Percentiles rank a stretch among this genome's conserved stretches.
Conservation (phyloP, 2,329 filamentous ascomycete species). For the Trichoderma oligosporum region DNA sequence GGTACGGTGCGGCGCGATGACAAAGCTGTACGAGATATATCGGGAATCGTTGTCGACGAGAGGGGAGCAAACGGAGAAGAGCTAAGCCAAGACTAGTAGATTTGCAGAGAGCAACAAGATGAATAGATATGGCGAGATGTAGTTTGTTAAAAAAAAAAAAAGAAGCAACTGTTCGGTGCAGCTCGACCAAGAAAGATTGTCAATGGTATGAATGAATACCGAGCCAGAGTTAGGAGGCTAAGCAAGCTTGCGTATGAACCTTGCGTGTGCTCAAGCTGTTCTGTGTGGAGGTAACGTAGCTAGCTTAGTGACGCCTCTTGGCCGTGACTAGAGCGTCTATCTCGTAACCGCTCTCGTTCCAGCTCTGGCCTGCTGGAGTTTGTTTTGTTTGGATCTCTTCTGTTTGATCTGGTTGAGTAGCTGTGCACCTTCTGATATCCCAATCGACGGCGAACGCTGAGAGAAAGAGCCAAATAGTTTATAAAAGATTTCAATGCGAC, state of each 20-base stretch:
- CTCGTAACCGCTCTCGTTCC: conserved; percentile 62
- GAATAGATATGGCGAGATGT: not conserved
- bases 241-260: conserved; percentile 6
- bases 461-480: too few species aligned
- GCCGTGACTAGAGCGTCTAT: not conserved
- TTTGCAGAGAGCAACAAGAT: not conserved
- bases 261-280: conserved; percentile 14
- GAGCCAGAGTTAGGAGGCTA: not conserved
- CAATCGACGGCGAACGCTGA: too few species aligned
- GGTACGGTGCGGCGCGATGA: too few species aligned
- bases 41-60: not conserved
- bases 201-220: not conserved
- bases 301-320: conserved; percentile 13
- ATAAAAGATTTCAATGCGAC: too few species aligned
- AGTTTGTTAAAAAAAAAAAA: too few species aligned
- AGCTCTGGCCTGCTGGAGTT: conserved; percentile 64
- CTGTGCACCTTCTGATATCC: conserved; percentile 84
- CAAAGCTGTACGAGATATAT: conserved; percentile 4
- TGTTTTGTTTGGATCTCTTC: conserved; percentile 61
- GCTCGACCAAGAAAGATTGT: not conserved
- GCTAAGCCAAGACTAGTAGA: not conserved
- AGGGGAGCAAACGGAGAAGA: not conserved
- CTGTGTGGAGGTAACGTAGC: conserved; percentile 10
- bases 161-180: not conserved
- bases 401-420: conserved; percentile 85